phyloP scores from a whole-genome alignment of 352 stramenopile genomes.

The Peronosclerospora sorghi region DNA sequence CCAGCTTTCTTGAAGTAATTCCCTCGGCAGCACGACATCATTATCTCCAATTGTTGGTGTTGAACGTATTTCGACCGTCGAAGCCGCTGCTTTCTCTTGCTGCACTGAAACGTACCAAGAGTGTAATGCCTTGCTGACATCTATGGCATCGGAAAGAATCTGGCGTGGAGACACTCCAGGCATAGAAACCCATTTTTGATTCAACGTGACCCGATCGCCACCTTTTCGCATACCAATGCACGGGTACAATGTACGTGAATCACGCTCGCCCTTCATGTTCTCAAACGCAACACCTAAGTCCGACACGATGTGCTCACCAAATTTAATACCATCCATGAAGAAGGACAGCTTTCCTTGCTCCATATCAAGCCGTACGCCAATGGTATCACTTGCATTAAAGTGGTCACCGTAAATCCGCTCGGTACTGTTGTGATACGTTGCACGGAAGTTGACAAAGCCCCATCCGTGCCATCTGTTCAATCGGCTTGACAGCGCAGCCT shows the following conservation, averaged over 20 bases:
- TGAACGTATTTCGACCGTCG: background rate
- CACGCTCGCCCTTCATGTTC: slow-evolving; percentile 80
- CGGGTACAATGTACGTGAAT: slow-evolving; percentile 88
- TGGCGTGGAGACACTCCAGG: slow-evolving; percentile 64
- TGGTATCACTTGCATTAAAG: slow-evolving; percentile 93
- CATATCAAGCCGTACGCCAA: slow-evolving; percentile 98
- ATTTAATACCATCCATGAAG: slow-evolving; percentile 98
- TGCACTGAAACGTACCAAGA: slow-evolving; percentile 64
- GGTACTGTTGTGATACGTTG: slow-evolving; percentile 89
- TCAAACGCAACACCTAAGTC: slow-evolving; percentile 96
- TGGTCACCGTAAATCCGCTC: slow-evolving; percentile 85
- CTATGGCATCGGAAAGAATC: slow-evolving; percentile 77
- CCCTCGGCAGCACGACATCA: slow-evolving; percentile 38
- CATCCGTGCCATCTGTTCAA: slow-evolving; percentile 88
- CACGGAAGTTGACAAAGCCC: slow-evolving; percentile 97
- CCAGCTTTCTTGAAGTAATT: slow-evolving; percentile 65
- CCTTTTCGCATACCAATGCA: slow-evolving; percentile 93
- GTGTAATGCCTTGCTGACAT: slow-evolving; percentile 85
- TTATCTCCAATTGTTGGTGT: background rate
- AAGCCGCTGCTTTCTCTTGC: slow-evolving; percentile 13
- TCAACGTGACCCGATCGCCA: slow-evolving; percentile 92
- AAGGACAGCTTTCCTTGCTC: slow-evolving; percentile 95
- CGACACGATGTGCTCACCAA: slow-evolving; percentile 97
- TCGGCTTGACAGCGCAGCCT: slow-evolving; percentile 59
- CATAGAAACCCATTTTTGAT: slow-evolving; percentile 88